Evolutionary conservation across 2,329 filamentous ascomycete species (phyloP).

Genomic region (Endoconidiophora laricicola): DNA sequence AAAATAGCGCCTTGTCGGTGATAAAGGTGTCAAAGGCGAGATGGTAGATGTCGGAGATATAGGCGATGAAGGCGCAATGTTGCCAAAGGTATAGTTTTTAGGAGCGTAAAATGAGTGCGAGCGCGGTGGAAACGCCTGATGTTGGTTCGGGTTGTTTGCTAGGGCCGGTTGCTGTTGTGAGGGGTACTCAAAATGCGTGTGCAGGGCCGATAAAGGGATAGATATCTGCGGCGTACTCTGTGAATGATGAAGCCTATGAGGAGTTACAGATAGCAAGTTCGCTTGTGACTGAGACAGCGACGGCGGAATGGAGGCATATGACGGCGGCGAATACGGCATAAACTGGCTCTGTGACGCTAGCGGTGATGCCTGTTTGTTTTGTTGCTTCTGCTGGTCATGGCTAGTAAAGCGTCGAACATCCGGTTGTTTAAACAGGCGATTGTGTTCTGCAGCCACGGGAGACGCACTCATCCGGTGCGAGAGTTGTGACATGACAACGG

Average conservation of each 20-base stretch:
- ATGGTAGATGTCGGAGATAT: conserved; percentile 5
- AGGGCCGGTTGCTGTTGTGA: neutral
- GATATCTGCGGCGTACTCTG: conserved; percentile 10
- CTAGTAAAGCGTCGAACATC: conserved; percentile 7
- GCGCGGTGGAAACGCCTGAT: conserved; percentile 6
- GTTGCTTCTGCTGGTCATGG: neutral
- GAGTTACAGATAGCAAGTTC: neutral
- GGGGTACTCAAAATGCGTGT: neutral
- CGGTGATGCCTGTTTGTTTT: conserved; percentile 1
- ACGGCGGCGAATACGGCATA: neutral
- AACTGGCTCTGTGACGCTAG: neutral
- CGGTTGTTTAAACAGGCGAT: conserved; percentile 1
- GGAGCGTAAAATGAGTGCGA: conserved; percentile 9
- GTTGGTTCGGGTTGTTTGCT: neutral
- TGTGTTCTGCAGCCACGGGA: neutral
- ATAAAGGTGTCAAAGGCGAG: neutral
- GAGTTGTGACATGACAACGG: conserved; percentile 7
- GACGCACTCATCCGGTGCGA: conserved; percentile 6
- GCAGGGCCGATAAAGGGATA: neutral
- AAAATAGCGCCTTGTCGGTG: conserved; percentile 5
- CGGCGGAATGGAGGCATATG: neutral
- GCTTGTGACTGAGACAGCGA: neutral
- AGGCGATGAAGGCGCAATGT: conserved; percentile 3
- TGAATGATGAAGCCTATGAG: conserved; percentile 7
- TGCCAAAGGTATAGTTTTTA: conserved; percentile 2